phyloP scores from a whole-genome alignment of 805 yeast genomes.

The Saccharomycopsis vini region DNA sequence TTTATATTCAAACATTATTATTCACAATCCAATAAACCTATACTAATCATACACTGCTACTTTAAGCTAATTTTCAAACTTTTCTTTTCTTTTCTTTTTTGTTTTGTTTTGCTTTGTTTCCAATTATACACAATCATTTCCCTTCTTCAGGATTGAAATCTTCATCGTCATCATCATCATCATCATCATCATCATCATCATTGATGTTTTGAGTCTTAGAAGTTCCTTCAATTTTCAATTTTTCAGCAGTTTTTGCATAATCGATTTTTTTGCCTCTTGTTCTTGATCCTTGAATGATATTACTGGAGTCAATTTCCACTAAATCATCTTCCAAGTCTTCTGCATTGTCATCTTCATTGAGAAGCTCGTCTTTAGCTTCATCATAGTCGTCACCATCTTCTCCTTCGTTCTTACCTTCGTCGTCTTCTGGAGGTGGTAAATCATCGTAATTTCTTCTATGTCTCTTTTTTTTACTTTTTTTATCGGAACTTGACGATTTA shows the following conservation, averaged over 20 bases:
- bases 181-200: slow-evolving; percentile 31
- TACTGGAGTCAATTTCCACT: slow-evolving; percentile 69
- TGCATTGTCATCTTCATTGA: slow-evolving; percentile 41
- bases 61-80: too few relatives aligned
- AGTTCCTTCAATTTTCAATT: slow-evolving; percentile 40
- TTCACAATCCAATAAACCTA: too few relatives aligned
- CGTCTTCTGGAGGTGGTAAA: slow-evolving; percentile 43
- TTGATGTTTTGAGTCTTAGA: slow-evolving; percentile 38
- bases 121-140: background rate
- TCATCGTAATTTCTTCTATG: slow-evolving; percentile 56
- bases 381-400: slow-evolving; percentile 39
- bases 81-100: too few relatives aligned
- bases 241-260: slow-evolving; percentile 70
- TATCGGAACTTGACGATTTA: slow-evolving; percentile 22
- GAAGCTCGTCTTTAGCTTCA: slow-evolving; percentile 29
- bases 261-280: slow-evolving; percentile 87
- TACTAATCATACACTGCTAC: too few relatives aligned
- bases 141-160: slow-evolving; percentile 37
- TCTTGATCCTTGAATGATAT: slow-evolving; percentile 81
- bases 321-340: slow-evolving; percentile 73
- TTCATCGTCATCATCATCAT: slow-evolving; percentile 38
- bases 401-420: slow-evolving; percentile 38
- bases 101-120: too few relatives aligned
- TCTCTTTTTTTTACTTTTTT: slow-evolving; percentile 39
- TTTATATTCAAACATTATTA: too few relatives aligned